These are phyloP conservation scores for Linnemannia exigua DNA, from an alignment of 192 early-diverging fungal species.

Conservation along the genomic window DNA sequence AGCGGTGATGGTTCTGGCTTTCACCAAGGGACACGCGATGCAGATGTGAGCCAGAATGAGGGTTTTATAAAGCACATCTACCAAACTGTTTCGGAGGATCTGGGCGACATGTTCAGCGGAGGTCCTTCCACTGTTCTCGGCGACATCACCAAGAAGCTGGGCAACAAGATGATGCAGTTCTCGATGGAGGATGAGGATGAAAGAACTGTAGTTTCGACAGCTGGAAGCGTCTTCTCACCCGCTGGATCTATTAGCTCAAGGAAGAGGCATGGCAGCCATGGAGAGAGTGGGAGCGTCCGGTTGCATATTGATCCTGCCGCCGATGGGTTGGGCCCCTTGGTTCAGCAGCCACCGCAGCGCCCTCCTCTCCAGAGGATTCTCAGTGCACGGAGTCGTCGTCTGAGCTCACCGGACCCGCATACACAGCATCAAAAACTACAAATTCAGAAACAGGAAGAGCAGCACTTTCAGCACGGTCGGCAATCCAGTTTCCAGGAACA, in stretches of 20 bases:
- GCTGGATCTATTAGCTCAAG: background rate
- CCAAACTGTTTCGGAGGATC: conserved; percentile 79
- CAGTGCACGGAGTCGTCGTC: conserved; percentile 19
- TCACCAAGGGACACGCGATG: background rate
- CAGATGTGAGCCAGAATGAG: conserved; percentile 28
- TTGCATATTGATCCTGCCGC: conserved; percentile 10
- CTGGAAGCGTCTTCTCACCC: background rate
- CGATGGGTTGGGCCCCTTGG: background rate
- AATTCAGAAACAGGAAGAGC: conserved; percentile 27
- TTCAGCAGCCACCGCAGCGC: background rate
- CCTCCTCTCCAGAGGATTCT: conserved; percentile 20
- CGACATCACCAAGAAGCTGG: conserved; percentile 76
- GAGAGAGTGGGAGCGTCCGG: conserved; percentile 21
- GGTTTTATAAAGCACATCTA: conserved; percentile 78
- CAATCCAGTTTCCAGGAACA: conserved; percentile 15
- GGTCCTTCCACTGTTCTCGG: conserved; percentile 75
- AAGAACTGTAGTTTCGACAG: background rate
- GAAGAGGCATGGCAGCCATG: conserved; percentile 22
- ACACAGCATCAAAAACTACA: conserved; percentile 41
- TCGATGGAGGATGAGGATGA: conserved; percentile 42
- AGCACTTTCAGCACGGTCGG: background rate
- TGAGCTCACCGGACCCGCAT: conserved; percentile 49
- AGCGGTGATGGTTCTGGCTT: background rate
- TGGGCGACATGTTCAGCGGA: conserved; percentile 78
- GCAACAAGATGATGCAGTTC: conserved; percentile 71